Evolutionary conservation across 768 basidiomycete species (phyloP).

Genomic region (Lentinus brumalis): DNA sequence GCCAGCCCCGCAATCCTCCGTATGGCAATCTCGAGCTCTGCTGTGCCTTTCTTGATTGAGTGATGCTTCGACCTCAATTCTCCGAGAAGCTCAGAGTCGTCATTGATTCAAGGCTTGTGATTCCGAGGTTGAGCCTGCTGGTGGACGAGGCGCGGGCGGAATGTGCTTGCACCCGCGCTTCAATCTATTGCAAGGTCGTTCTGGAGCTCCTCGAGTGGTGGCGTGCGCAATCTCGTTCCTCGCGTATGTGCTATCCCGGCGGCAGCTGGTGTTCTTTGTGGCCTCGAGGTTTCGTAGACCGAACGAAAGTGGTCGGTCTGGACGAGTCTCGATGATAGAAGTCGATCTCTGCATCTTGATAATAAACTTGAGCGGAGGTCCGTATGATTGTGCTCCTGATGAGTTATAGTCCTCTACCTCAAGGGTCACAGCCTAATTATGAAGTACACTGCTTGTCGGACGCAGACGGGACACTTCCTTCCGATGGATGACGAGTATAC

Average conservation of each 20-base stretch:
- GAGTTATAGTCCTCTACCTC: no score
- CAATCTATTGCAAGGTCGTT: not conserved
- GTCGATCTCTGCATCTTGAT: not conserved
- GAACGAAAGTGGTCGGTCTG: not conserved
- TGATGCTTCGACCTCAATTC: not conserved
- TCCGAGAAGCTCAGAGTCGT: not conserved
- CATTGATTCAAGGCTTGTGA: not conserved
- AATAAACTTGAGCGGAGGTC: no score
- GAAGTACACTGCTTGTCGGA: no score
- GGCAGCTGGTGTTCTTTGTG: not conserved
- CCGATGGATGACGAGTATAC: no score
- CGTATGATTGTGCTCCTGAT: no score
- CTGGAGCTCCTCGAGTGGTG: not conserved
- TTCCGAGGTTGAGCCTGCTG: constrained; percentile 1
- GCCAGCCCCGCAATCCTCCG: not conserved
- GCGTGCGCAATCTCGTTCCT: not conserved
- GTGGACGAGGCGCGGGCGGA: not conserved
- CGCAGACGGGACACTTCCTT: no score
- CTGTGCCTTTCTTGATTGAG: not conserved
- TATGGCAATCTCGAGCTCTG: not conserved
- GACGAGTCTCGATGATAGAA: not conserved
- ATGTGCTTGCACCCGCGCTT: not conserved
- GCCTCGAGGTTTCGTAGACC: not conserved
- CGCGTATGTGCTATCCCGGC: not conserved
- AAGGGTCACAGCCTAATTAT: no score